These are phyloP conservation scores for Mortierella sp. DNA, from an alignment of 371 early-diverging fungal genomes.

Conservation along the genomic window DNA sequence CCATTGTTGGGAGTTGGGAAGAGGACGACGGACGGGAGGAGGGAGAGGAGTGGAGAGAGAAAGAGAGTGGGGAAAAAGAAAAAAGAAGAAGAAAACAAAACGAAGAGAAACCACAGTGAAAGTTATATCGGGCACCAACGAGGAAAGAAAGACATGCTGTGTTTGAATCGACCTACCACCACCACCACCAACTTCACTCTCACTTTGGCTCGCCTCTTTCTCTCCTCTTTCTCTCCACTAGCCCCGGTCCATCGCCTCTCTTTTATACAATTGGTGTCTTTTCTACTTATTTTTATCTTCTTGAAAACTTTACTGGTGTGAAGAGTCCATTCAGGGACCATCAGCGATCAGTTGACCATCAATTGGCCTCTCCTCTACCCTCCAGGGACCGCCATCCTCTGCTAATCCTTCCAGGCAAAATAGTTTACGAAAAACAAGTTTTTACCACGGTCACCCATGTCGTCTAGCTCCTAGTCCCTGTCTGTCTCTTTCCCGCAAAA, in stretches of 20 bases:
- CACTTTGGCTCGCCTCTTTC: too few relatives aligned
- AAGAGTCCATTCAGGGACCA: too few relatives aligned
- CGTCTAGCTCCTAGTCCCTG: too few relatives aligned
- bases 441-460: conserved; percentile 7
- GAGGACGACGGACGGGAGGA: background rate
- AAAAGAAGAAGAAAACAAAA: conserved; percentile 5
- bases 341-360: too few relatives aligned
- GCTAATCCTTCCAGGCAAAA: background rate
- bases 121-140: background rate
- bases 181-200: background rate
- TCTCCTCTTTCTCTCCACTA: background rate
- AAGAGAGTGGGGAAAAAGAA: background rate
- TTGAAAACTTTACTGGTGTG: too few relatives aligned
- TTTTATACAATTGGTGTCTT: too few relatives aligned
- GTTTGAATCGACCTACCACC: conserved; percentile 9
- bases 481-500: too few relatives aligned
- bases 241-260: too few relatives aligned
- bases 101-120: background rate
- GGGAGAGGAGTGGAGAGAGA: conserved; percentile 10
- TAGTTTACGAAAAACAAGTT: background rate
- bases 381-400: too few relatives aligned
- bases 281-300: too few relatives aligned
- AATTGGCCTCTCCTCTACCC: too few relatives aligned
- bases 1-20: conserved; percentile 30
- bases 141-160: background rate